These are phyloP conservation scores for Ascosphaera aggregata DNA, from an alignment of 2,329 filamentous ascomycete species.

Conservation along the genomic window DNA sequence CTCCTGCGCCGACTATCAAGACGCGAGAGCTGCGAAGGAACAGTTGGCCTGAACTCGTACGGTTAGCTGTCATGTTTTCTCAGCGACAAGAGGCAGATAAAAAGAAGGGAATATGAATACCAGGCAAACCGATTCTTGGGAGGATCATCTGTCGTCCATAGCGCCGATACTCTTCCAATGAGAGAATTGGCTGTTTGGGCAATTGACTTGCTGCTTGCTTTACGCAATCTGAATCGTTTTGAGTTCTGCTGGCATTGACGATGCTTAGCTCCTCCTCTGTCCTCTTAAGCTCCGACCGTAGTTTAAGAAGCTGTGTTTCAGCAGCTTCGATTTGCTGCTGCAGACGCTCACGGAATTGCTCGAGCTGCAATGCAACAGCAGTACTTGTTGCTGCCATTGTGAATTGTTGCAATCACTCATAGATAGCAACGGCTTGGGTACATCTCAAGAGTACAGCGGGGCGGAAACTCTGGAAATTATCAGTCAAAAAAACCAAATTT, in stretches of 20 bases:
- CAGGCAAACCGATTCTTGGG: constrained; percentile 53
- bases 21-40: constrained; percentile 45
- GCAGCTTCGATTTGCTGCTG: constrained; percentile 14
- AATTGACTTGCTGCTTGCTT: neutral
- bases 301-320: constrained; percentile 13
- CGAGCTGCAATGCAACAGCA: too few species aligned
- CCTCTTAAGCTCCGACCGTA: constrained; percentile 14
- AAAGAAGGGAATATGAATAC: constrained; percentile 17
- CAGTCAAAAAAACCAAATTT: too few species aligned
- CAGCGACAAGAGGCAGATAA: neutral
- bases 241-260: constrained; percentile 4
- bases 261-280: constrained; percentile 9
- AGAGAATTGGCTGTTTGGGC: constrained; percentile 37
- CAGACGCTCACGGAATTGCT: constrained; percentile 3
- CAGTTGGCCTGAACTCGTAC: constrained; percentile 39
- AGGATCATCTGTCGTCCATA: constrained; percentile 87
- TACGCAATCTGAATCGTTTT: neutral
- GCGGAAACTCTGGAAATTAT: too few species aligned
- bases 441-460: too few species aligned
- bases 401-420: too few species aligned
- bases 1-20: constrained; percentile 68
- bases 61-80: neutral
- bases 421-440: too few species aligned
- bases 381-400: too few species aligned
- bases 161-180: constrained; percentile 51